Base-by-base conservation (phyloP, 1,284 basidiomycete genomes). In the Sporisorium exsertum region DNA sequence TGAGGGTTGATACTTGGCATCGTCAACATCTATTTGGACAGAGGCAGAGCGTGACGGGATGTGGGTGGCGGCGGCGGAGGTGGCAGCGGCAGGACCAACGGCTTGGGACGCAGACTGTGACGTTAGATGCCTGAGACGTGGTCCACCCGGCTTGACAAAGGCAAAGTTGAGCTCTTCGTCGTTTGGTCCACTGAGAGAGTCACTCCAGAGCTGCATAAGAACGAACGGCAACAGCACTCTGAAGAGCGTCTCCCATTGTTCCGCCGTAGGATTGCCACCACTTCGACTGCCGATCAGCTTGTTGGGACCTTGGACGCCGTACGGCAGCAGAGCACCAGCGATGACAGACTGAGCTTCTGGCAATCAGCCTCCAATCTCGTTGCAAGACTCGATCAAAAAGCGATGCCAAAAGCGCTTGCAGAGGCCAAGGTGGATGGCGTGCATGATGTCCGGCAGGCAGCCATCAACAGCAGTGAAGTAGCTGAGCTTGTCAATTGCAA, bases 331-430 rank as follows among this genome's bases (percentile, higher is more conserved):
- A 9, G 35, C 12, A 3, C 16, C 24, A 2, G 24, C n/a, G 15
- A 60, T 27, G 6, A 60, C 20, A 5, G 0, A 1, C n/a, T 52
- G 49, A 2, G 24, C 20, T 18, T 43, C 22, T 4, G 12, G 22
- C 46, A 60, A 33, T 5, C 26, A 5, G 3, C n/a, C 20, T 12
- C 59, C 40, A 26, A 53, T 45, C 24, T 47, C 20, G 20, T 32
- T 27, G 26, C 59, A 61, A 20, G 26, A 22, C 9, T 46, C 20
- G 13, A 61, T 27, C 2, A 61, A 51, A 5, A 61, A 54, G 5
- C 15, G 6, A 20, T 61, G 59, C 15, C n/a, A 61, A 42, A 61
- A 61, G 6, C 51, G 27, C 33, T 61, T 61, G 51, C 59, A 61
- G 9, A 61, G 29, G 10, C 59, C 59, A 26, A 61, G 59, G 42